These are phyloP conservation scores for Boletus pseudopeckii DNA, from an alignment of 768 basidiomycete genomes.

Conservation along the genomic window DNA sequence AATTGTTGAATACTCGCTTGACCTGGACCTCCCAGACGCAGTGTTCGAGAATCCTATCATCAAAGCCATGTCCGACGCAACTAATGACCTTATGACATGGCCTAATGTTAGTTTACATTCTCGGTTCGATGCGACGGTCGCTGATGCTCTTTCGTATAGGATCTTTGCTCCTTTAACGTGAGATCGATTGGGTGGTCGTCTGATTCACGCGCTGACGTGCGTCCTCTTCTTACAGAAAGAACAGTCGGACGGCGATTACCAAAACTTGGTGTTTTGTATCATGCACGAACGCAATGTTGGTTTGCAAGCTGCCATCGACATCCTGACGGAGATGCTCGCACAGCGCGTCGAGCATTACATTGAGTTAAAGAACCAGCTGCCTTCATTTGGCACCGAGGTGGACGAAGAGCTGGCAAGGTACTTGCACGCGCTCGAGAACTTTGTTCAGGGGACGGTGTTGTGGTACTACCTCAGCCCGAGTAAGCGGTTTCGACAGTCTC, in stretches of 20 bases:
- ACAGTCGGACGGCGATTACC: conserved; percentile 39
- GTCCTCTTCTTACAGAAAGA: conserved; percentile 31
- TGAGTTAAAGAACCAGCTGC: conserved; percentile 30
- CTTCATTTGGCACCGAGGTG: conserved; percentile 35
- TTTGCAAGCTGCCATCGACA: conserved; percentile 34
- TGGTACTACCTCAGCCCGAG: conserved; percentile 41
- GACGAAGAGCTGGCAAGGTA: conserved; percentile 35
- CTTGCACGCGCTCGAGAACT: conserved; percentile 35
- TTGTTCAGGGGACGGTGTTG: conserved; percentile 37
- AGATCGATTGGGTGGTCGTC: conserved; percentile 10
- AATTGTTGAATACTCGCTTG: conserved; percentile 36
- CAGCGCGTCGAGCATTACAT: conserved; percentile 35
- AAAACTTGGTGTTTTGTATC: conserved; percentile 39
- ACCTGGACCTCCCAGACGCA: conserved; percentile 35
- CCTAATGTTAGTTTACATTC: conserved; percentile 32
- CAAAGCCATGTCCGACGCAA: conserved; percentile 38
- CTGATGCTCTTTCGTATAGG: conserved; percentile 22
- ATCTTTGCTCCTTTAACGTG: conserved; percentile 30
- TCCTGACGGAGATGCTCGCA: conserved; percentile 36
- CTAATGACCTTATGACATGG: conserved; percentile 40
- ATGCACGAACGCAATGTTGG: conserved; percentile 35
- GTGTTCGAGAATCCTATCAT: conserved; percentile 36
- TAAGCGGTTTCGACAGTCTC: conserved; percentile 15
- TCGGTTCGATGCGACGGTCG: not conserved
- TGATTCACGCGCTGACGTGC: conserved; percentile 10